Evolutionary conservation across 257 asterid species (phyloP).

Genomic region (Datura wrightii): DNA sequence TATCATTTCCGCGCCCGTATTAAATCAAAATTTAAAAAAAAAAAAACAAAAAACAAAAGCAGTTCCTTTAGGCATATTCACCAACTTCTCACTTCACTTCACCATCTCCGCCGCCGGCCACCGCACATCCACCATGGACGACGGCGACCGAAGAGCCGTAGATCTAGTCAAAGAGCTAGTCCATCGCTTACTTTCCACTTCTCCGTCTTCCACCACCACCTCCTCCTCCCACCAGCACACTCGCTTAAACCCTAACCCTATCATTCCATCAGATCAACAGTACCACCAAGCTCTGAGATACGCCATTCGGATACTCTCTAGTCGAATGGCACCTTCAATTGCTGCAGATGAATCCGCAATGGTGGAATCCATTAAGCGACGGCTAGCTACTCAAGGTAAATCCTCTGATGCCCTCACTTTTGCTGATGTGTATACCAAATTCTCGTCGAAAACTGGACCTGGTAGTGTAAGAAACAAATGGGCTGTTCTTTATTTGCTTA

Average conservation of each 20-base stretch:
- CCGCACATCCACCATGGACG: slow-evolving; percentile 59
- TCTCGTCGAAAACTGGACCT: slow-evolving; percentile 69
- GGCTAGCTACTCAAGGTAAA: slow-evolving; percentile 92
- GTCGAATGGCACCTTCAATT: slow-evolving; percentile 89
- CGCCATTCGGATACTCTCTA: slow-evolving; percentile 85
- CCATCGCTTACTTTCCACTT: slow-evolving; percentile 65
- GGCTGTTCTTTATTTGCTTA: slow-evolving; percentile 91
- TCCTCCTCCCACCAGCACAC: neutral
- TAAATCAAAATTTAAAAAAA: slow-evolving; percentile 44
- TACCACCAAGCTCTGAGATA: slow-evolving; percentile 74
- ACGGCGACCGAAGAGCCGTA: slow-evolving; percentile 53
- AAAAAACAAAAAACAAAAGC: slow-evolving; percentile 11
- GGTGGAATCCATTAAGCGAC: slow-evolving; percentile 92
- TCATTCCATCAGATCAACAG: slow-evolving; percentile 46
- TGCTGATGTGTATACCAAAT: slow-evolving; percentile 75
- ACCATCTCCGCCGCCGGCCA: slow-evolving; percentile 22
- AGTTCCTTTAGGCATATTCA: neutral
- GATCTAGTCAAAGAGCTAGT: slow-evolving; percentile 96
- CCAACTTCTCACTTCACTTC: neutral
- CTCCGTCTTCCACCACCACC: slow-evolving; percentile 25
- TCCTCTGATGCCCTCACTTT: slow-evolving; percentile 93
- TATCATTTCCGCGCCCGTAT: slow-evolving; percentile 49
- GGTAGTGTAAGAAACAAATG: slow-evolving; percentile 87
- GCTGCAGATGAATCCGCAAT: slow-evolving; percentile 71
- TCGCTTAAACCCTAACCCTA: slow-evolving; percentile 52